Conservation (phyloP, 2,329 filamentous ascomycete genomes). For the Botrytis deweyae region DNA sequence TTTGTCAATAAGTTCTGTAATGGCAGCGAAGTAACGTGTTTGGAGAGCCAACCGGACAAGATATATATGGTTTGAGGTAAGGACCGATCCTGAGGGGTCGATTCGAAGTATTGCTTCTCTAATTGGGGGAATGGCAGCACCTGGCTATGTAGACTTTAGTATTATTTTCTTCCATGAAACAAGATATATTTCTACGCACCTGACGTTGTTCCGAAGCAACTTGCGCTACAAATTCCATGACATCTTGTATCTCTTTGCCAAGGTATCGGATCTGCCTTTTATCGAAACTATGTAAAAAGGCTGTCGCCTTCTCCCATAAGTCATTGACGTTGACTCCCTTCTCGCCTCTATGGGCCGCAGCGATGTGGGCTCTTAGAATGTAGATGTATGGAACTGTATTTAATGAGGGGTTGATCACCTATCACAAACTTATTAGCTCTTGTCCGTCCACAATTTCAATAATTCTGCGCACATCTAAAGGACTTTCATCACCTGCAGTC, state of each 20-base stretch:
- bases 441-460: not conserved
- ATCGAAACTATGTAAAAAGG: slow-evolving; percentile 47
- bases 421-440: slow-evolving; percentile 23
- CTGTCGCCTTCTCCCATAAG: slow-evolving; percentile 51
- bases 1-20: slow-evolving; percentile 61
- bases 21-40: slow-evolving; percentile 52
- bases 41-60: slow-evolving; percentile 58
- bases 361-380: slow-evolving; percentile 51
- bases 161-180: not conserved
- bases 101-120: slow-evolving; percentile 58
- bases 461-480: slow-evolving; percentile 41
- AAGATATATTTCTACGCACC: slow-evolving; percentile 27
- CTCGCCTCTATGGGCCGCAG: slow-evolving; percentile 40
- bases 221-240: slow-evolving; percentile 44
- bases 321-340: slow-evolving; percentile 29
- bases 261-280: slow-evolving; percentile 54
- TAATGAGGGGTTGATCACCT: slow-evolving; percentile 49
- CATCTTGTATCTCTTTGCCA: slow-evolving; percentile 46
- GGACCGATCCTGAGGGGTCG: slow-evolving; percentile 64
- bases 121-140: slow-evolving; percentile 34
- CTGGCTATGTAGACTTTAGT: slow-evolving; percentile 30
- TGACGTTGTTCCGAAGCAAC: slow-evolving; percentile 29
- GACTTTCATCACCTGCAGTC: slow-evolving; percentile 39
- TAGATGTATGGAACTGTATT: slow-evolving; percentile 61
- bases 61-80: slow-evolving; percentile 62